Evolutionary conservation across 768 basidiomycete genomes (phyloP).

Genomic region (Tylopilus cervinicoccineus): DNA sequence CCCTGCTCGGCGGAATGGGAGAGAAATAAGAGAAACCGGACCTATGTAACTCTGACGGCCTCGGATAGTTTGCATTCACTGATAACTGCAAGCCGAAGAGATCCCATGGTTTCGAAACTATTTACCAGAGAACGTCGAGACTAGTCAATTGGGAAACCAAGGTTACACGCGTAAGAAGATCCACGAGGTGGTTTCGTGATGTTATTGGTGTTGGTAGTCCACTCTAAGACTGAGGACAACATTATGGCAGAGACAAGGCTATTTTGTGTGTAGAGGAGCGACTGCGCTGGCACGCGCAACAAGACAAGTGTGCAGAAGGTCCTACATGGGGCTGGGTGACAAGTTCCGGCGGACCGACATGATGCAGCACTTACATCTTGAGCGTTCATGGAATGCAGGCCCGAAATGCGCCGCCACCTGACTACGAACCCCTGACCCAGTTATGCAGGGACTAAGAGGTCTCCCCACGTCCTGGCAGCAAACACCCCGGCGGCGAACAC

Average conservation of each 20-base stretch:
- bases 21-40: not conserved
- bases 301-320: constrained; percentile 1
- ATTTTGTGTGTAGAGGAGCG: constrained; percentile 13
- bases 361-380: constrained; percentile 5
- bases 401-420: not conserved
- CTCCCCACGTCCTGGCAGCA: constrained; percentile 73
- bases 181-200: constrained; percentile 9
- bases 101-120: constrained; percentile 5
- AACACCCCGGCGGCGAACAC: constrained; percentile 71
- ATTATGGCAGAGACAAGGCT: constrained; percentile 19
- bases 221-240: constrained; percentile 15
- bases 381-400: not conserved
- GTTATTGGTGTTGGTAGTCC: constrained; percentile 15
- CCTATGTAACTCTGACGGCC: not conserved
- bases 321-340: constrained; percentile 5
- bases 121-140: constrained; percentile 12
- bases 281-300: not conserved
- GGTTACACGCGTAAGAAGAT: constrained; percentile 10
- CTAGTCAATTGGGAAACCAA: constrained; percentile 5
- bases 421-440: not conserved
- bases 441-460: constrained; percentile 65
- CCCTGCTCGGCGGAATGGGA: not conserved
- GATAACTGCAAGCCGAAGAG: not conserved
- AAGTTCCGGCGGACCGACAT: not conserved
- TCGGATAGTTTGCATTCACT: not conserved